Evolutionary conservation across 176 grass and related monocot genomes (phyloP).

Genomic region (Guadua angustifolia): DNA sequence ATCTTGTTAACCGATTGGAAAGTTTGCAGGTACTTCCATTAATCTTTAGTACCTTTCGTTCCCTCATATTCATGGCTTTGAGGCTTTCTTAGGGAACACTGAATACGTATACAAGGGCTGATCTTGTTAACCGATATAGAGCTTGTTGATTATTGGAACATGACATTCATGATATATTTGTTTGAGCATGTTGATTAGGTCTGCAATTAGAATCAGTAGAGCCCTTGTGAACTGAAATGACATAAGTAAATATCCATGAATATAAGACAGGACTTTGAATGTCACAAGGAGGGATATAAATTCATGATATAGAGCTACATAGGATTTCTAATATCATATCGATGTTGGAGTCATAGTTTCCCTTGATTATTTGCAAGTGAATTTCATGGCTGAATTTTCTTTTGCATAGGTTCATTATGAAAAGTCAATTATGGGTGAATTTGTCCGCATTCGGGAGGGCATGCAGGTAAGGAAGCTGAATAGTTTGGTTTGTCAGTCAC

Average conservation of each 20-base stretch:
- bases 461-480: constrained; percentile 72
- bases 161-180: not conserved
- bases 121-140: too few species aligned
- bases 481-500: not conserved
- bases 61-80: not conserved
- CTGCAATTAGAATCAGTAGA: not conserved
- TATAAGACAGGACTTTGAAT: not conserved
- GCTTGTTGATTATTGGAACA: not conserved
- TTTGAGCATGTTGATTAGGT: not conserved
- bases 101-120: too few species aligned
- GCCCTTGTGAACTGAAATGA: constrained; percentile 5
- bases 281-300: constrained; percentile 26
- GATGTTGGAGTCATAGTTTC: constrained; percentile 7
- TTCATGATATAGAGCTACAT: constrained; percentile 24
- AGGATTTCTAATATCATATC: constrained; percentile 13
- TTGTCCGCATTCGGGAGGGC: constrained; percentile 73
- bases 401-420: constrained; percentile 75
- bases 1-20: constrained; percentile 70
- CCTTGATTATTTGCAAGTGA: constrained; percentile 41
- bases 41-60: constrained; percentile 39
- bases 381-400: constrained; percentile 36
- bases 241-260: not conserved
- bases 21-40: constrained; percentile 69
- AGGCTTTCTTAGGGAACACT: not conserved
- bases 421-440: constrained; percentile 73